These are phyloP conservation scores for Glebionis coronaria DNA, from an alignment of 129 eudicot species.

Conservation along the genomic window DNA sequence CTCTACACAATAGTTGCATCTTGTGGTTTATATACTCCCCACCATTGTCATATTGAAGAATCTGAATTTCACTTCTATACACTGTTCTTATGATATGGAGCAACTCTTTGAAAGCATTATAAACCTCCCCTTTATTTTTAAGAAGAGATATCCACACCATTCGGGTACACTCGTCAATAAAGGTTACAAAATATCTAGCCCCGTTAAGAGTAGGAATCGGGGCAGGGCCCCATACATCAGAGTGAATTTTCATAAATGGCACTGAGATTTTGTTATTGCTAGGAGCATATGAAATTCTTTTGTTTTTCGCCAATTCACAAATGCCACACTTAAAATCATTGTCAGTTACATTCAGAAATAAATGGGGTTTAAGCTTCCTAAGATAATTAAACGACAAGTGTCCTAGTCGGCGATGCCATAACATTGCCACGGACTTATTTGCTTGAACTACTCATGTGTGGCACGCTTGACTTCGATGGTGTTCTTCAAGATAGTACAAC, in stretches of 20 bases:
- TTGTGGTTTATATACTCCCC: too few relatives aligned
- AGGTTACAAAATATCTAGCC: conserved; percentile 4
- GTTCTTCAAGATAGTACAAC: conserved; percentile 10
- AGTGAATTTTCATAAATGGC: conserved; percentile 16
- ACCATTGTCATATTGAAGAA: too few relatives aligned
- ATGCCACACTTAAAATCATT: neutral
- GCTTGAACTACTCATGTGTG: neutral
- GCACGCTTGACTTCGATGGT: neutral
- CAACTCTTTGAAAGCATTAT: neutral
- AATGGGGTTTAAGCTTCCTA: too few relatives aligned
- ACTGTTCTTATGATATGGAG: neutral
- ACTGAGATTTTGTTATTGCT: neutral
- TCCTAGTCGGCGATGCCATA: conserved; percentile 17
- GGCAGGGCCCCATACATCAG: conserved; percentile 19
- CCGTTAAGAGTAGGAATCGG: neutral
- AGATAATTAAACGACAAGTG: neutral
- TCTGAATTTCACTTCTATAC: neutral
- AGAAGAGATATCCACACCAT: conserved; percentile 1
- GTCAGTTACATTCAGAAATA: neutral
- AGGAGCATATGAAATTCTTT: neutral
- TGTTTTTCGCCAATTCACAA: neutral
- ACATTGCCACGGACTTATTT: neutral
- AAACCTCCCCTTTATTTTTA: neutral
- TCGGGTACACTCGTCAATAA: conserved; percentile 8
- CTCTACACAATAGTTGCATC: neutral